Percentiles rank a stretch among this genome's conserved stretches.
Evolutionary conservation across 257 asterid species (phyloP).

Genomic region (Nicotiana obtusifolia): DNA sequence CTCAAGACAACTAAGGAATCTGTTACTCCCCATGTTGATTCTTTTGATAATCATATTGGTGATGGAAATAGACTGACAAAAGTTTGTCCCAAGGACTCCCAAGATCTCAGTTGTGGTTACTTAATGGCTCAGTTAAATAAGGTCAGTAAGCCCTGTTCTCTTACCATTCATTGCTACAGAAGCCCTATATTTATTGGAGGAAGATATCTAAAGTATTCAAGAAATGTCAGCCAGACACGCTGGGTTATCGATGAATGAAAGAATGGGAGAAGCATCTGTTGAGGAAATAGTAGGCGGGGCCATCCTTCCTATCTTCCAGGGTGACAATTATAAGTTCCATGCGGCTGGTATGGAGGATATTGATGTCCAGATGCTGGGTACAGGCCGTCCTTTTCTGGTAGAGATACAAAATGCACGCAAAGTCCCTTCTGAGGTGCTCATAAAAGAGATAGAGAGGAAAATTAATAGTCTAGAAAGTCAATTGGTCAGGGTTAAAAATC

Average conservation of each 20-base stretch:
- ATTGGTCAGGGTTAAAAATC: slow-evolving; percentile 66
- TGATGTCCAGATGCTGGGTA: slow-evolving; percentile 94
- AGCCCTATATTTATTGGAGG: slow-evolving; percentile 80
- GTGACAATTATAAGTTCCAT: slow-evolving; percentile 85
- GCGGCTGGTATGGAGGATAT: slow-evolving; percentile 99
- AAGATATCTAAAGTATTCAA: slow-evolving; percentile 91
- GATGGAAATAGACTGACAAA: slow-evolving; percentile 30
- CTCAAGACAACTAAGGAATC: slow-evolving; percentile 20
- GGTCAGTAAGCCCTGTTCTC: slow-evolving; percentile 50
- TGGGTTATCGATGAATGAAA: slow-evolving; percentile 96
- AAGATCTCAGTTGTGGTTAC: slow-evolving; percentile 25
- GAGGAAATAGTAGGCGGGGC: slow-evolving; percentile 89
- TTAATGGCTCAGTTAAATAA: slow-evolving; percentile 36
- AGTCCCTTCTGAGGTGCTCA: slow-evolving; percentile 52
- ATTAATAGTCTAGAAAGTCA: slow-evolving; percentile 65
- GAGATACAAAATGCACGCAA: slow-evolving; percentile 83
- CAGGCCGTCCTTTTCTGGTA: slow-evolving; percentile 92
- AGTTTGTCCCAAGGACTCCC: slow-evolving; percentile 21
- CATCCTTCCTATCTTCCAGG: slow-evolving; percentile 76
- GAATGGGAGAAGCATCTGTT: slow-evolving; percentile 96
- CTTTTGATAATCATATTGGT: slow-evolving; percentile 19
- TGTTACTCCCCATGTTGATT: slow-evolving; percentile 8
- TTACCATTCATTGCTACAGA: slow-evolving; percentile 51
- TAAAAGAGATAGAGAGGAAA: slow-evolving; percentile 67
- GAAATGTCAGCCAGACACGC: slow-evolving; percentile 92